These are phyloP conservation scores for Clarkia xantiana DNA, from an alignment of 345 rosid genomes.

Conservation along the genomic window DNA sequence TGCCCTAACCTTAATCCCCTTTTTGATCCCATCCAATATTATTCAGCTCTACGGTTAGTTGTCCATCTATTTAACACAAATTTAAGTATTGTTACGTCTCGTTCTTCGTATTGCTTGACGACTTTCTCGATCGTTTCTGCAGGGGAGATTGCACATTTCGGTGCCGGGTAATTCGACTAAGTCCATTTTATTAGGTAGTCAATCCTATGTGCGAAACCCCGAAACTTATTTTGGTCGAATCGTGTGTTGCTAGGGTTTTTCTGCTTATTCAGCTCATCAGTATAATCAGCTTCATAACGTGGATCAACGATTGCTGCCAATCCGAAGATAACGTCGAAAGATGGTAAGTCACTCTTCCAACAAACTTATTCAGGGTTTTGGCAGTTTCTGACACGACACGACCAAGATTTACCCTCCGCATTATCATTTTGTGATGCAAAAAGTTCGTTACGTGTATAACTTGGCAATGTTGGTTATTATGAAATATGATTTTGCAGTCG, in stretches of 20 bases:
- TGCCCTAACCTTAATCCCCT: conserved; percentile 43
- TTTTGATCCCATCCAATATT: conserved; percentile 55
- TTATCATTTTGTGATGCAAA: too few species aligned
- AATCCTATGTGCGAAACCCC: not conserved
- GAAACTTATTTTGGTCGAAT: not conserved
- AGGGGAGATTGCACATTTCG: conserved; percentile 96
- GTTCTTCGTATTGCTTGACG: not conserved
- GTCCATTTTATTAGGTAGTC: conserved; percentile 8
- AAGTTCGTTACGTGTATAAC: too few species aligned
- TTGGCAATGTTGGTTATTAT: too few species aligned
- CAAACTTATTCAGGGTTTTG: not conserved
- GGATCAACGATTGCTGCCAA: conserved; percentile 65
- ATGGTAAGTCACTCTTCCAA: conserved; percentile 33
- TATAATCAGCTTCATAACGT: conserved; percentile 76
- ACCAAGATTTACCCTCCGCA: too few species aligned
- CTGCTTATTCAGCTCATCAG: conserved; percentile 85
- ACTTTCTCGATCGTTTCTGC: conserved; percentile 12
- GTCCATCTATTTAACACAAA: too few species aligned
- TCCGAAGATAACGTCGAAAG: conserved; percentile 49
- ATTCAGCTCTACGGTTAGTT: conserved; percentile 68
- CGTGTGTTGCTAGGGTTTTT: conserved; percentile 54
- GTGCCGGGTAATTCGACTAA: conserved; percentile 69
- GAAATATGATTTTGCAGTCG: conserved; percentile 37
- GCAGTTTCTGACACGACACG: too few species aligned
- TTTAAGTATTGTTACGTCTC: not conserved